Conservation (phyloP, 495 filamentous ascomycete species). For the Viridothelium virens region DNA sequence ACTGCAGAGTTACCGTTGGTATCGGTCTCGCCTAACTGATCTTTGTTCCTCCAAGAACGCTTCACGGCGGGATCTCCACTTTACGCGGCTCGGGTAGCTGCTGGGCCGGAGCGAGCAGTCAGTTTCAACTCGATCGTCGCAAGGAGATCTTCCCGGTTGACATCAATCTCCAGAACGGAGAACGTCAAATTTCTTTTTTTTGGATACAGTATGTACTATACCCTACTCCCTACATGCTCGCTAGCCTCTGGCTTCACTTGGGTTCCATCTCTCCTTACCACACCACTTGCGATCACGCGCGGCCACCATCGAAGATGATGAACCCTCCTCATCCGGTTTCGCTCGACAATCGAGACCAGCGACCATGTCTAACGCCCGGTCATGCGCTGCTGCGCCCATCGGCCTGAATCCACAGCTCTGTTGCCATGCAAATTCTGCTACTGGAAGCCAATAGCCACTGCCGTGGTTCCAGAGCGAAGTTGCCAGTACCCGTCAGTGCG, state of each 20-base stretch:
- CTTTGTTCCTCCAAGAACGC: neutral
- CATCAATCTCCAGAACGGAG: neutral
- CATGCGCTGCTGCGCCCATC: constrained; percentile 6
- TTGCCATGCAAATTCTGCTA: neutral
- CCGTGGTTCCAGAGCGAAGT: neutral
- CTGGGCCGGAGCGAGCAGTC: constrained; percentile 4
- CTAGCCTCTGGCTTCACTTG: too few species aligned
- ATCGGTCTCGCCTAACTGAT: neutral
- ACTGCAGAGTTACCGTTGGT: neutral
- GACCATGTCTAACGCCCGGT: neutral
- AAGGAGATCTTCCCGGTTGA: neutral
- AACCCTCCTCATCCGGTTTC: neutral
- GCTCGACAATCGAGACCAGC: neutral
- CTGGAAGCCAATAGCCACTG: constrained; percentile 2
- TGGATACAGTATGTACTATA: too few species aligned
- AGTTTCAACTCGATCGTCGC: constrained; percentile 9
- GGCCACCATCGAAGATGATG: neutral
- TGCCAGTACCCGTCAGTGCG: neutral
- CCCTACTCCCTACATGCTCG: too few species aligned
- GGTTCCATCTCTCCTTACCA: too few species aligned
- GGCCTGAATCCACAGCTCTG: neutral
- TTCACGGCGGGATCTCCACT: constrained; percentile 10
- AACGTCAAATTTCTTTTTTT: neutral
- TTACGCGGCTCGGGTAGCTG: constrained; percentile 7
- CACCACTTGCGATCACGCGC: constrained; percentile 6